These are phyloP conservation scores for Pholiota microspora DNA, from an alignment of 768 basidiomycete genomes.

Conservation along the genomic window DNA sequence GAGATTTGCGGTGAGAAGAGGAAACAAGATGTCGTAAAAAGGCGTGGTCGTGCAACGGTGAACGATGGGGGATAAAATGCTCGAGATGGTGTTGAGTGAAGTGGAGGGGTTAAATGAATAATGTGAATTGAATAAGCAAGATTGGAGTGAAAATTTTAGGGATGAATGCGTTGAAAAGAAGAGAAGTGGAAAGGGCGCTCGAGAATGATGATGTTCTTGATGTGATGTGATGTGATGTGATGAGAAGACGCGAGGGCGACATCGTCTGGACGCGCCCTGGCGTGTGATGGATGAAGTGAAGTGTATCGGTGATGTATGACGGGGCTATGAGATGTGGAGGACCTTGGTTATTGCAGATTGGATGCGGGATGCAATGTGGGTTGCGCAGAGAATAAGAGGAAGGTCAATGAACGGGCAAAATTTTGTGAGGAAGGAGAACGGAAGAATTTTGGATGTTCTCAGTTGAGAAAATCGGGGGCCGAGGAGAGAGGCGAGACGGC, in stretches of 20 bases:
- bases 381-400: slow-evolving; percentile 15
- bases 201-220: slow-evolving; percentile 16
- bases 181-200: slow-evolving; percentile 22
- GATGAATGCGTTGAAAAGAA: slow-evolving; percentile 25
- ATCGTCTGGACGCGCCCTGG: slow-evolving; percentile 2
- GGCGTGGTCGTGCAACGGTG: slow-evolving; percentile 38
- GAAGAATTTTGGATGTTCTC: slow-evolving; percentile 21
- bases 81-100: slow-evolving; percentile 1
- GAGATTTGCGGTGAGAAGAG: slow-evolving; percentile 4
- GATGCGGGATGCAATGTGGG: slow-evolving; percentile 12
- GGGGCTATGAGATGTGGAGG: slow-evolving; percentile 12
- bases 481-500: slow-evolving; percentile 43
- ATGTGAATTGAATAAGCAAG: slow-evolving; percentile 23
- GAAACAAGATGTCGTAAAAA: slow-evolving; percentile 16
- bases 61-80: slow-evolving; percentile 20
- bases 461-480: slow-evolving; percentile 49
- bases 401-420: slow-evolving; percentile 4
- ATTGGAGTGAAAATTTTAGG: slow-evolving; percentile 19
- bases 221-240: slow-evolving; percentile 20
- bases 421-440: too few species aligned
- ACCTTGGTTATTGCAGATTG: slow-evolving; percentile 16
- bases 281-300: slow-evolving; percentile 9
- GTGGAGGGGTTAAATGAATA: slow-evolving; percentile 11
- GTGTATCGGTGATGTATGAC: slow-evolving; percentile 14
- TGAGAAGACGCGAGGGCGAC: slow-evolving; percentile 10